These are phyloP conservation scores for Penicillium fimorum DNA, from an alignment of 495 filamentous ascomycete species.

Conservation along the genomic window DNA sequence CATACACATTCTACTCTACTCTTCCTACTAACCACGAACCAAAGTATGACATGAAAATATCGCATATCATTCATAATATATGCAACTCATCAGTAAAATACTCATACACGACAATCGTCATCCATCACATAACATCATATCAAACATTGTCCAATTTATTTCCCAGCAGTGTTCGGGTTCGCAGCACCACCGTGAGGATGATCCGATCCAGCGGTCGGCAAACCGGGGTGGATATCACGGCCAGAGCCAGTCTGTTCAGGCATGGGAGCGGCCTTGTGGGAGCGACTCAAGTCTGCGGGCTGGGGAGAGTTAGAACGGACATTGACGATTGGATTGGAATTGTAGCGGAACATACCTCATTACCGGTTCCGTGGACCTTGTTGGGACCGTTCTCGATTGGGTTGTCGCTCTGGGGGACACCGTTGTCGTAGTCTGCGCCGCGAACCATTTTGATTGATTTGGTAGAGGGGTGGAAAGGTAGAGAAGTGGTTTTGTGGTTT, in stretches of 20 bases:
- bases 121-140: neutral
- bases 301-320: constrained; percentile 9
- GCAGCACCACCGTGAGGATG: neutral
- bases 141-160: neutral
- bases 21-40: too few relatives aligned
- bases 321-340: neutral
- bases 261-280: constrained; percentile 42
- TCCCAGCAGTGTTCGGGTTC: neutral
- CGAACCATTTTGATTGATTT: constrained; percentile 44
- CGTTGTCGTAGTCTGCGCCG: constrained; percentile 51
- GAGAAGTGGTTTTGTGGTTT: neutral
- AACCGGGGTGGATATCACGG: constrained; percentile 28
- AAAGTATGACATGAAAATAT: neutral
- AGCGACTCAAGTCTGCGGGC: constrained; percentile 42
- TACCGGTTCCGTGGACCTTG: constrained; percentile 43
- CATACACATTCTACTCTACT: too few relatives aligned
- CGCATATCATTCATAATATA: neutral
- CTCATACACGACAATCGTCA: neutral
- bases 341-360: constrained; percentile 30
- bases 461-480: neutral
- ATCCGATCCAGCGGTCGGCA: constrained; percentile 20
- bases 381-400: constrained; percentile 45
- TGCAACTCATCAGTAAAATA: neutral
- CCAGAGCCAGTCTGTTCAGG: constrained; percentile 38
- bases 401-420: constrained; percentile 50